Evolutionary conservation across 2,329 filamentous ascomycete species (phyloP), one percentile per base, ranked within the genome.

Genomic region (Colletotrichum higginsianum): DNA sequence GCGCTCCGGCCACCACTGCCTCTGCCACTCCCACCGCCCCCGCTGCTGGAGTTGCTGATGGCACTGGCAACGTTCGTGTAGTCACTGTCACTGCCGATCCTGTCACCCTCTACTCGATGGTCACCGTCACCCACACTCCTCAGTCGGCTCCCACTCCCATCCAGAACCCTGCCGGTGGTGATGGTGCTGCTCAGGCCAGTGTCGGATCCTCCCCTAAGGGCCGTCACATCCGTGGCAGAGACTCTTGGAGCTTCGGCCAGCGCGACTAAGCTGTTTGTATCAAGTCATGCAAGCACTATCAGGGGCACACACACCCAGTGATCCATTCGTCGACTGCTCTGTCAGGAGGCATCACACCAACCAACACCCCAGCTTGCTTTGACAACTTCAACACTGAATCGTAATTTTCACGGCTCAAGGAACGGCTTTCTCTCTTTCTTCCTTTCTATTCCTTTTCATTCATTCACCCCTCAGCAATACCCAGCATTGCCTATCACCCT

Each of bases 41-140:
- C 4, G 49, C 68, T 30, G n/a, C 68, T 23, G n/a, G 63, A 44
- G 53, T 46, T 21, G n/a, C 67, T 21, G 21, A 21, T 18, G 23
- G 40, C 42, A 49, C 23, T 8, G 52, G 30, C 26, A 64, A 58
- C n/a, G 71, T 68, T 44, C 65, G 66, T 40, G 65, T 68, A 44
- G 56, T 74, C 21, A 69, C 72, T 35, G 69, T 73, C 40, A 64
- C 75, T 4, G 72, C 77, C 49, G 70, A 75, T 8, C 73, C 74
- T 30, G 63, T 69, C 18, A 74, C 75, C 16, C 66, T 67, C 2
- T 68, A 62, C 30, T 67, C 55, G 15, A 67, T 66, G 26, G 79
- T 83, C 44, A 84, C 83, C 2, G 83, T 85, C 50, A 86, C 84
- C 0, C 80, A 83, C 56, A 75, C 73, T 38, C 40, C 76, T 7